Evolutionary conservation across 495 filamentous ascomycete species (phyloP).

Genomic region (Bryoglossum gracile): DNA sequence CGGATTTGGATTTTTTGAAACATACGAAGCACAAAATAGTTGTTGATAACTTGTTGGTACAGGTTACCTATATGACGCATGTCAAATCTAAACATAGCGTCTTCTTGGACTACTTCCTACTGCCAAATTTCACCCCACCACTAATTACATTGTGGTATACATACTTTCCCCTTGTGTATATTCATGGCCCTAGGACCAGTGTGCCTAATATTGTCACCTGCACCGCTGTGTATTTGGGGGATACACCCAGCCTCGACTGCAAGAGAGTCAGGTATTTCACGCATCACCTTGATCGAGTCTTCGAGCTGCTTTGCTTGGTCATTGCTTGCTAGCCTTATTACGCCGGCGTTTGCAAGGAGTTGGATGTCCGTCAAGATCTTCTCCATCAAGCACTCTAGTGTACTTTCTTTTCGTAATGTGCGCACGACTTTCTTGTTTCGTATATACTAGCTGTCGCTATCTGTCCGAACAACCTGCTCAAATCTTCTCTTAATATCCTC

Average conservation of each 20-base stretch:
- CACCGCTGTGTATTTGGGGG: neutral
- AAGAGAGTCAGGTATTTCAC: conserved; percentile 16
- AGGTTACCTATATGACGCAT: too few relatives aligned
- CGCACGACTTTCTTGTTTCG: conserved; percentile 22
- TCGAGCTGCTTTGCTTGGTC: conserved; percentile 15
- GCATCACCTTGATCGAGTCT: conserved; percentile 17
- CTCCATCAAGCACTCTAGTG: conserved; percentile 27
- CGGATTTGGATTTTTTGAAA: too few relatives aligned
- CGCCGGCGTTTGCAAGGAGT: conserved; percentile 16
- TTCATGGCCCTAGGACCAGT: too few relatives aligned
- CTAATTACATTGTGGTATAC: neutral
- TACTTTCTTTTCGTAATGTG: conserved; percentile 22
- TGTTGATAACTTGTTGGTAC: too few relatives aligned
- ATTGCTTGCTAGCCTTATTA: conserved; percentile 14
- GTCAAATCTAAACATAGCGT: neutral
- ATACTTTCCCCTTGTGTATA: neutral
- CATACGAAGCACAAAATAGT: too few relatives aligned
- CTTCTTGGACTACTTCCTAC: neutral
- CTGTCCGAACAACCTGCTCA: conserved; percentile 20
- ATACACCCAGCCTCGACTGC: conserved; percentile 8
- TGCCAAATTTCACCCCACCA: neutral
- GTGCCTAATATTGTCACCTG: conserved; percentile 3
- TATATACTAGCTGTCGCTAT: conserved; percentile 14
- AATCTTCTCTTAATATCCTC: conserved; percentile 22
- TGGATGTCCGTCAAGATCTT: conserved; percentile 26